Evolutionary conservation across 805 yeast genomes (phyloP), one percentile per base, ranked within the genome.

Genomic region (Kluyveromyces lactis): DNA sequence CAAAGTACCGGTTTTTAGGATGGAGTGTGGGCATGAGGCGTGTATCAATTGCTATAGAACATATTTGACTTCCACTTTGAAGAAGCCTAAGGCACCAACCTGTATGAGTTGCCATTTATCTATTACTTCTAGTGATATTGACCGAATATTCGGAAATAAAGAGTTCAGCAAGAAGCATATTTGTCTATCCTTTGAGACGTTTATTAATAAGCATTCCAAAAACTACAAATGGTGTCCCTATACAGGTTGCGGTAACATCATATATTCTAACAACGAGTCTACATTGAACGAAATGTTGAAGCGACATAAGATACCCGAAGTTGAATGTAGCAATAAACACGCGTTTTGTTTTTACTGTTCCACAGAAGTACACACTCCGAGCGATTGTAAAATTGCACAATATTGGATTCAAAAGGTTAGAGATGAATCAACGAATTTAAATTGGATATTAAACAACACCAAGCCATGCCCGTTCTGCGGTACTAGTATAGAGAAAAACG

Each of bases 401-500:
- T 57, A 62, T 33, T 92, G 98, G 98, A 67, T 81, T 24, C 68
- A 72, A 35, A 82, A 86, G 51, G 83, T 95, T 46, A 71, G 71
- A 44, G 92, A 86, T 55, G 97, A 92, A 55, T 77, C 92, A 0
- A 95, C 85, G 50, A 86, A 95, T 12, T 72, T 80, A 2, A 76
- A 81, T 52, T 92, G 97, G 97, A 79, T 92, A 18, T 69, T 77
- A 3, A 77, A 82, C 3, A 80, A 90, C 57, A 86, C 98, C 1
- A 81, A 86, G 49, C 73, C 75, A 33, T 92, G 98, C 59, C 95
- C 96, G 0, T 75, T 75, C 52, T 92, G 98, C 64, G 64, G 66
- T 8, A 66, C 86, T 1, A 67, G 77, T 21, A 92, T 90, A 46
- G 97, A 92, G 56, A 87, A 90, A 52, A 83, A 83, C 55, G 97